Base-by-base conservation (phyloP, 148 eudicot species). In the Rhododendron henanense region DNA sequence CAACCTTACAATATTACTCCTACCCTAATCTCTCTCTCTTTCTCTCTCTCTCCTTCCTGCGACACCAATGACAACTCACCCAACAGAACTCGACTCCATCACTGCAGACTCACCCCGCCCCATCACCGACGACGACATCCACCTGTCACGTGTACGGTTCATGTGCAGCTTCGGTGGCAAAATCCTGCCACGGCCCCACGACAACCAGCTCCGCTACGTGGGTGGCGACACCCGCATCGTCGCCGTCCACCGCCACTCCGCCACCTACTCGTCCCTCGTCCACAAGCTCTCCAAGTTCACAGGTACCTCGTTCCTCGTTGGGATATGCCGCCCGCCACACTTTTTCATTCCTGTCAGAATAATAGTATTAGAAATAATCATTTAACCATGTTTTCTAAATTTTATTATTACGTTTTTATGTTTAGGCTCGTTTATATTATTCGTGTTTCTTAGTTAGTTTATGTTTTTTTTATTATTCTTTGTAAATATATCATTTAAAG, bases 91-190 rank as follows among this genome's bases (percentile, higher is more conserved):
- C 13, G 94, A 90, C 75, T 90, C 96, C 87, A 91, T 87, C 85
- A 86, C 82, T 14, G 13, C 88, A 14, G 94, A 93, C 85, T 93
- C 98, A 83, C 77, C 85, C 83, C 87, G 61, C 79, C 74, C 25
- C 6, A 69, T 81, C 74, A 83, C 18, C 75, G 23, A 41, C 21
- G 85, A 88, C 61, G 82, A 86, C 57, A n/a, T 81, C 51, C 39
- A n/a, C 15, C 55, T 55, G 73, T 88, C 69, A 41, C 94, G 84
- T 11, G 90, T 94, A 23, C 94, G 99, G 1, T 88, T 96, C 81
- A 94, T 96, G 99, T 95, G 97, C 84, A 95, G 98, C 84, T 96
- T 95, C 88, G 98, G 98, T 3, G 99, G 99, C 28, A 96, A 95
- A 86, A 96, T 96, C 79, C 85, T 95, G 18, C 99, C 97, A 7